Percentiles rank a stretch among this genome's conserved stretches.
Evolutionary conservation across 2,329 filamentous ascomycete species (phyloP).

Genomic region (Ramichloridium luteum): DNA sequence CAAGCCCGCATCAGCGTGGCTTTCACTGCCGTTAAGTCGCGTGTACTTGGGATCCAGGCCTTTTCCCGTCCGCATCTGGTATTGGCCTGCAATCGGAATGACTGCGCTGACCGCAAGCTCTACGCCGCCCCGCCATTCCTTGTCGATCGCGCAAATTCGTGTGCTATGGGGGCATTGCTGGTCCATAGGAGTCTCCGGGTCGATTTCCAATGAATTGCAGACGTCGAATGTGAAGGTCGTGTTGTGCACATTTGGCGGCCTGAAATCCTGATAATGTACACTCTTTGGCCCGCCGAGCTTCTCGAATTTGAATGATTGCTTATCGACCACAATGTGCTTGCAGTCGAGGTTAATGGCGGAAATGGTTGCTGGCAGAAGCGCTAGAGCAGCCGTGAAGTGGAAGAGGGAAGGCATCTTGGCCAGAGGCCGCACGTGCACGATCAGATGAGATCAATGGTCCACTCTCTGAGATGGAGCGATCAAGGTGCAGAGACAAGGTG

Average conservation of each 20-base stretch:
- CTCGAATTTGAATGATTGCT: slow-evolving; percentile 51
- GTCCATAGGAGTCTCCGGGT: slow-evolving; percentile 32
- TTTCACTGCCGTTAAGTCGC: slow-evolving; percentile 52
- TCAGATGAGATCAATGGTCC: too few species aligned
- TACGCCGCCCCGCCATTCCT: slow-evolving; percentile 32
- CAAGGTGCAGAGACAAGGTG: too few species aligned
- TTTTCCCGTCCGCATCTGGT: slow-evolving; percentile 45
- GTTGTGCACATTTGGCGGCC: slow-evolving; percentile 47
- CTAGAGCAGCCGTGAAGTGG: slow-evolving; percentile 13
- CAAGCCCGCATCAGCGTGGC: slow-evolving; percentile 51
- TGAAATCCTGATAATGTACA: slow-evolving; percentile 43
- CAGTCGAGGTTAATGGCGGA: slow-evolving; percentile 47
- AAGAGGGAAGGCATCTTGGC: too few species aligned
- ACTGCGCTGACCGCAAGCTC: slow-evolving; percentile 42
- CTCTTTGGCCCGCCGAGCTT: slow-evolving; percentile 55
- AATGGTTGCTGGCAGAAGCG: slow-evolving; percentile 24
- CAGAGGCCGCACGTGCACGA: too few species aligned
- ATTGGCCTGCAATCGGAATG: slow-evolving; percentile 63
- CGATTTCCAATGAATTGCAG: slow-evolving; percentile 51
- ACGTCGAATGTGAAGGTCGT: slow-evolving; percentile 74
- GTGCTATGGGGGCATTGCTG: slow-evolving; percentile 55
- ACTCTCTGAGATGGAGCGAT: too few species aligned
- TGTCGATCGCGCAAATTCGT: slow-evolving; percentile 65
- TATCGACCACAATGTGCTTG: slow-evolving; percentile 47
- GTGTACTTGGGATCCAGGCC: slow-evolving; percentile 54